These are phyloP conservation scores for Plasmodium adleri DNA, from an alignment of 169 alveolate genomes.

Conservation along the genomic window DNA sequence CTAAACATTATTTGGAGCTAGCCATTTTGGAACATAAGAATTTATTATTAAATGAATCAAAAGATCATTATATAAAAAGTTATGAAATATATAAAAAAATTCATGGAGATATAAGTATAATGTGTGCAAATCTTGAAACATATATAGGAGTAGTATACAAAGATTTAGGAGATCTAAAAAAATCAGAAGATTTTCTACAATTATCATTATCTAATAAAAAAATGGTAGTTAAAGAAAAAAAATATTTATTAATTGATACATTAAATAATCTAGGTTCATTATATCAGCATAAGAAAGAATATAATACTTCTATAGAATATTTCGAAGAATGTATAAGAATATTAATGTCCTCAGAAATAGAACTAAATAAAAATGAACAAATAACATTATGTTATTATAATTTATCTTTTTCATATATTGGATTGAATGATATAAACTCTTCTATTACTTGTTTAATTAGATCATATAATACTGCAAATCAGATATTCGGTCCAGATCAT, in stretches of 20 bases:
- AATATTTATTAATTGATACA: conserved; percentile 71
- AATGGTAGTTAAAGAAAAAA: conserved; percentile 36
- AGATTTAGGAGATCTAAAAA: conserved; percentile 70
- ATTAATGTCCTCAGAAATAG: conserved; percentile 35
- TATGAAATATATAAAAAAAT: conserved; percentile 69
- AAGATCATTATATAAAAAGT: conserved; percentile 75
- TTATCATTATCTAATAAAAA: conserved; percentile 70
- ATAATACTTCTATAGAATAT: conserved; percentile 47
- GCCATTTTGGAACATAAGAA: conserved; percentile 76
- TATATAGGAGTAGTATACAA: conserved; percentile 72
- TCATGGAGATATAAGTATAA: conserved; percentile 51
- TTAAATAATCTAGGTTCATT: conserved; percentile 72
- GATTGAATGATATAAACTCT: conserved; percentile 55
- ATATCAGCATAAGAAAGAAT: conserved; percentile 50
- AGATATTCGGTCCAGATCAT: conserved; percentile 63
- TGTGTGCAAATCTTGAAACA: conserved; percentile 75
- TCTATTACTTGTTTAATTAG: conserved; percentile 70
- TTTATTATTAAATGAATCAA: conserved; percentile 53
- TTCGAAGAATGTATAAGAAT: conserved; percentile 70
- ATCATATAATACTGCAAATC: conserved; percentile 34
- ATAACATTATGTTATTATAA: conserved; percentile 73
- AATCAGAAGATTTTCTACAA: conserved; percentile 64
- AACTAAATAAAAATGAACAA: conserved; percentile 72
- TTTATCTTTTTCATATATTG: conserved; percentile 64
- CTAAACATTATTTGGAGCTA: conserved; percentile 72